A percentile compares a stretch with the other conserved stretches of the same genome.
phyloP scores from a whole-genome alignment of 805 yeast species.

The Wickerhamomyces pijperi region DNA sequence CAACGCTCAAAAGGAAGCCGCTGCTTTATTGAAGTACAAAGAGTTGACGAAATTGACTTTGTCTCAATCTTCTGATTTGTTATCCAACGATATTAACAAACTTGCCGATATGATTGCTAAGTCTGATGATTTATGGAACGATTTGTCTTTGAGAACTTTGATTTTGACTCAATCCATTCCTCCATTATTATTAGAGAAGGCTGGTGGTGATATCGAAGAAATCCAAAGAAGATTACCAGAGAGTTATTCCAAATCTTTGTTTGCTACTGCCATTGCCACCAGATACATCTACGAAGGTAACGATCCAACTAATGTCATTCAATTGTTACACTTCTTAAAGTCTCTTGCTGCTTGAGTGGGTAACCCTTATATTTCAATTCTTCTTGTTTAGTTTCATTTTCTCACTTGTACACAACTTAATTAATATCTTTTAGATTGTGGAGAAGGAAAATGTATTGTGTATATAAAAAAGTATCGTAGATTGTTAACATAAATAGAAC shows the following conservation, averaged over 20 bases:
- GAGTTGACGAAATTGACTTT: conserved; percentile 47
- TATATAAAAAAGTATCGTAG: too few species aligned
- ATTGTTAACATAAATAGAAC: too few species aligned
- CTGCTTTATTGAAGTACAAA: conserved; percentile 73
- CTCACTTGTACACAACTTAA: too few species aligned
- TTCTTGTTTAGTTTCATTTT: neutral
- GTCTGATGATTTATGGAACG: conserved; percentile 81
- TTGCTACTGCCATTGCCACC: conserved; percentile 25
- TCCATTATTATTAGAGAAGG: conserved; percentile 49
- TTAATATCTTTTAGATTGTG: too few species aligned
- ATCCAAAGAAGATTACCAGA: conserved; percentile 75
- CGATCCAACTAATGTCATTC: conserved; percentile 19
- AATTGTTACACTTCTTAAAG: conserved; percentile 19
- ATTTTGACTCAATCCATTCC: conserved; percentile 76
- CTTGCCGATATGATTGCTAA: conserved; percentile 77
- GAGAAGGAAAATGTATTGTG: too few species aligned
- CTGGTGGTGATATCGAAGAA: conserved; percentile 53
- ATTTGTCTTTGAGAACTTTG: conserved; percentile 61
- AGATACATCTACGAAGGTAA: conserved; percentile 17
- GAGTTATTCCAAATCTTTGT: conserved; percentile 77
- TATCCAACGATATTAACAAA: conserved; percentile 75
- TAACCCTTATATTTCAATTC: neutral
- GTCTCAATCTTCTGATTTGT: conserved; percentile 66
- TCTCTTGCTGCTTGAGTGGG: neutral
- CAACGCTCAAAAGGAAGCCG: conserved; percentile 81